A percentile compares a stretch with the other conserved stretches of the same genome.
Conservation (phyloP, 2,329 filamentous ascomycete species). For the Cladorrhinum sp. region DNA sequence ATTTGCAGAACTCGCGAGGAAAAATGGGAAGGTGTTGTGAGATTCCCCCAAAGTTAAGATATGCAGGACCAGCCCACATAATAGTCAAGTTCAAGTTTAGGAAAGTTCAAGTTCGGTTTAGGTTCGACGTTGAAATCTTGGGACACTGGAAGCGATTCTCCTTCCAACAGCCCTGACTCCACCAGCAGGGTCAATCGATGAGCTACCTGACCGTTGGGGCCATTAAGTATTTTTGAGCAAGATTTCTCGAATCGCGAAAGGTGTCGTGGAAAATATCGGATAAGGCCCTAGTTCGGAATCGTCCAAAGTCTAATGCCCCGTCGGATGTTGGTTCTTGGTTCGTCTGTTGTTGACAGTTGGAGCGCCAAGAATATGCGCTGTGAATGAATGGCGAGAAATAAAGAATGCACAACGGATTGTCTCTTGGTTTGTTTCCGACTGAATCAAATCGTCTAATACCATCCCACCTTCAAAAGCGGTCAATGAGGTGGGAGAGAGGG, state of each 20-base stretch:
- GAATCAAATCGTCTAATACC: not conserved
- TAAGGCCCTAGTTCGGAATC: not conserved
- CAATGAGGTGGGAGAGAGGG: not conserved
- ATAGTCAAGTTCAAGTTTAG: too few species aligned
- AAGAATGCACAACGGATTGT: too few species aligned
- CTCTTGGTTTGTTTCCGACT: not conserved
- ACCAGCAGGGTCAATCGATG: not conserved
- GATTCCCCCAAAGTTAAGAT: not conserved
- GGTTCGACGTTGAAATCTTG: not conserved
- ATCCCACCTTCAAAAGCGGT: not conserved
- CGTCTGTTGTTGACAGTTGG: not conserved
- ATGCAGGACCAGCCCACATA: slow-evolving; percentile 14
- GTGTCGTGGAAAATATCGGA: not conserved
- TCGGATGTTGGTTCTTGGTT: not conserved
- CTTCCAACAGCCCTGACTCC: not conserved
- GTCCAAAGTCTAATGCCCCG: not conserved
- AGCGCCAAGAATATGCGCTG: not conserved
- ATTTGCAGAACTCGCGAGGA: not conserved
- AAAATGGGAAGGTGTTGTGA: not conserved
- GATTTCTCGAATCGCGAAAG: not conserved
- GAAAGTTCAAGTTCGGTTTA: not conserved
- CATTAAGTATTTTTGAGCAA: not conserved
- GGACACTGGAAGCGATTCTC: not conserved
- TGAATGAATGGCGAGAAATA: not conserved
- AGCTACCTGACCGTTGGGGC: not conserved